These are phyloP conservation scores for Fusarium acutatum DNA, from an alignment of 2,329 filamentous ascomycete genomes.

Conservation along the genomic window DNA sequence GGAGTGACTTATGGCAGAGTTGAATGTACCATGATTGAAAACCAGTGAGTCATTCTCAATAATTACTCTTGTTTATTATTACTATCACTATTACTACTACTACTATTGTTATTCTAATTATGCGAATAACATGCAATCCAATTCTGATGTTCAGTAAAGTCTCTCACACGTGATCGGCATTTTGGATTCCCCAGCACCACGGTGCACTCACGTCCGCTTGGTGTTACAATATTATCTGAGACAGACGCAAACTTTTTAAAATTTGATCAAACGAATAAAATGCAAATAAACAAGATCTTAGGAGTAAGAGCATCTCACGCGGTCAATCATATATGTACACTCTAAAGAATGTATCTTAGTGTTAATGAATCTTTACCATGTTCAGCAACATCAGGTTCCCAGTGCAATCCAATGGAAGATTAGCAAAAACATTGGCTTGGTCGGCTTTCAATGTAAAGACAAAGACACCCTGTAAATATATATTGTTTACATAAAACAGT, in stretches of 20 bases:
- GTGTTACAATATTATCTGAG: not conserved
- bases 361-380: not conserved
- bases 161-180: not conserved
- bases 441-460: not conserved
- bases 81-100: not conserved
- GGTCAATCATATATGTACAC: not conserved
- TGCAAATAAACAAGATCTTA: not conserved
- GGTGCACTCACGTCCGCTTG: not conserved
- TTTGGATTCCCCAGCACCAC: not conserved
- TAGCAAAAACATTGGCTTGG: not conserved
- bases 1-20: no score
- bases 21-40: no score
- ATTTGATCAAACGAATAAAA: not conserved
- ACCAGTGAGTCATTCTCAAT: no score
- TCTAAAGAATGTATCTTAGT: not conserved
- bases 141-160: not conserved
- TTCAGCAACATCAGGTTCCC: conserved; percentile 5
- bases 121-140: not conserved
- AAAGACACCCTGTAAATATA: not conserved
- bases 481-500: not conserved
- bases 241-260: not conserved
- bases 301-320: not conserved
- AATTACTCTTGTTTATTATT: no score
- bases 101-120: not conserved
- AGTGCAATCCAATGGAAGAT: not conserved